Conservation (phyloP, 148 eudicot genomes). For the Heliosperma pusillum region DNA sequence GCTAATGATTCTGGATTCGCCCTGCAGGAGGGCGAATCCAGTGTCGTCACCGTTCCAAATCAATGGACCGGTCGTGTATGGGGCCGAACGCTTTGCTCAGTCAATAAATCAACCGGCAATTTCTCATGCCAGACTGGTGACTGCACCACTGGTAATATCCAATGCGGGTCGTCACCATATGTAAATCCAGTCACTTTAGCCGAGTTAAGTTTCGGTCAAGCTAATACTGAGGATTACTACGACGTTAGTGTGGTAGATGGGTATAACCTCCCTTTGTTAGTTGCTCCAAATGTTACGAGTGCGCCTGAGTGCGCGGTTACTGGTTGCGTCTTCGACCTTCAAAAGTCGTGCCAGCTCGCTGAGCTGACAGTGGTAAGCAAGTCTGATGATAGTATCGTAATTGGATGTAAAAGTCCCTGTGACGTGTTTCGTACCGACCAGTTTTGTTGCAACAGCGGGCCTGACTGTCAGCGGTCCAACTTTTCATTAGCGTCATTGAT, state of each 20-base stretch:
- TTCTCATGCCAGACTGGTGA: slow-evolving; percentile 66
- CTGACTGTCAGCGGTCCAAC: background rate
- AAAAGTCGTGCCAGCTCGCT: background rate
- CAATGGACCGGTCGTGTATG: slow-evolving; percentile 48
- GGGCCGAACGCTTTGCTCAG: slow-evolving; percentile 53
- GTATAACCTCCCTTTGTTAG: slow-evolving; percentile 18
- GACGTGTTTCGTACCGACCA: background rate
- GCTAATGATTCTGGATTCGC: slow-evolving; percentile 38
- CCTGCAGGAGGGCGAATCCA: slow-evolving; percentile 39
- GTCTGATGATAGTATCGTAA: background rate
- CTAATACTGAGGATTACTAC: slow-evolving; percentile 28
- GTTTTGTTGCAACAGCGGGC: background rate
- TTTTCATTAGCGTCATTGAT: background rate
- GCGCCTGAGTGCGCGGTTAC: background rate
- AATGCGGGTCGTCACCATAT: slow-evolving; percentile 29
- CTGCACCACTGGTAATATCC: slow-evolving; percentile 48
- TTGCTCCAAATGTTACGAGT: background rate
- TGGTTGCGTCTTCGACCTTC: slow-evolving; percentile 8
- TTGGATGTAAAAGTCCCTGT: slow-evolving; percentile 9
- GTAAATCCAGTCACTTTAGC: slow-evolving; percentile 33
- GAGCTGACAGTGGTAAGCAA: background rate
- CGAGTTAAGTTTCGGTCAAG: background rate
- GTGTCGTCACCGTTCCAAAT: slow-evolving; percentile 20
- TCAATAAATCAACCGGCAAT: slow-evolving; percentile 36
- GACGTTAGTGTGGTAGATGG: slow-evolving; percentile 13